These are phyloP conservation scores for Fraxinus sp. DNA, from an alignment of 305 asterid genomes.

Conservation along the genomic window DNA sequence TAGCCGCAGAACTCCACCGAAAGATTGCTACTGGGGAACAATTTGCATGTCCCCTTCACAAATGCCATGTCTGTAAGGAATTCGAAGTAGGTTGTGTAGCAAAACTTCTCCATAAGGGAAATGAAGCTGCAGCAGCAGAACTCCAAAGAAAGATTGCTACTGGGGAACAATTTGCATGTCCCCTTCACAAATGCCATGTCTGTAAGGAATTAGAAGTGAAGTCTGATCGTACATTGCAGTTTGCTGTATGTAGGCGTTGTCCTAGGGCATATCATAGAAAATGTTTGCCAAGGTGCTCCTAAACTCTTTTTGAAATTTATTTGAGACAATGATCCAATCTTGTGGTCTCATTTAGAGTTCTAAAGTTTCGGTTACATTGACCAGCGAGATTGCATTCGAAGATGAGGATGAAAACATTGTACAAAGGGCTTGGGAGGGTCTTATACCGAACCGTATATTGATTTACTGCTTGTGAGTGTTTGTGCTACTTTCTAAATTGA, in stretches of 20 bases:
- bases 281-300: conserved; percentile 79
- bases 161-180: conserved; percentile 74
- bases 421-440: conserved; percentile 84
- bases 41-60: no score
- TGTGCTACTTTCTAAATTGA: conserved; percentile 14
- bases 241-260: conserved; percentile 94
- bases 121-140: conserved; percentile 46
- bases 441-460: conserved; percentile 67
- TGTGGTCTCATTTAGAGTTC: conserved; percentile 12
- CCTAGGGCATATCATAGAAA: conserved; percentile 86
- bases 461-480: conserved; percentile 81
- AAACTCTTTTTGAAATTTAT: conserved; percentile 16
- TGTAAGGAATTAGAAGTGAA: conserved; percentile 72
- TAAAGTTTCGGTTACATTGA: conserved; percentile 26
- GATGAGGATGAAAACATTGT: conserved; percentile 31
- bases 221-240: conserved; percentile 47
- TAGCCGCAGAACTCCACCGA: no score
- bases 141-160: conserved; percentile 46
- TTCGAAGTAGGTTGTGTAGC: conserved; percentile 71
- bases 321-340: conserved; percentile 7
- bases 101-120: conserved; percentile 56
- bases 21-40: no score
- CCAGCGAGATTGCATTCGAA: conserved; percentile 57
- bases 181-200: conserved; percentile 60
- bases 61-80: no score